Conservation (phyloP, 2,329 filamentous ascomycete genomes). For the Verticillium dahliae region DNA sequence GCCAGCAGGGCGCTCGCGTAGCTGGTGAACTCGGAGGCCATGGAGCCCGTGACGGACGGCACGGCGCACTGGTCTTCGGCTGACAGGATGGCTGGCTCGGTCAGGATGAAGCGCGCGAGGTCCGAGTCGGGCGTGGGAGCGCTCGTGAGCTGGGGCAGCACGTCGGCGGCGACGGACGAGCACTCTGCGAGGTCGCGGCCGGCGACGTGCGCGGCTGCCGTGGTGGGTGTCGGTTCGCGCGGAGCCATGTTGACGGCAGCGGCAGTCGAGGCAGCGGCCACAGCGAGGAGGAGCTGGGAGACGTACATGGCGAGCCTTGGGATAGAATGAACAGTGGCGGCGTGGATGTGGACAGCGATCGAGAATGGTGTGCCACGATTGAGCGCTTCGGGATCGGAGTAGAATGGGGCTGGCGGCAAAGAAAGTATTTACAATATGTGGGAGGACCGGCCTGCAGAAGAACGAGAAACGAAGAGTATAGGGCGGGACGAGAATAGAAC, state of each 20-base stretch:
- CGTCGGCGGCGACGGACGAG: slow-evolving; percentile 10
- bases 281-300: not conserved
- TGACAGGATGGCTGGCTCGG: slow-evolving; percentile 12
- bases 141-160: slow-evolving; percentile 14
- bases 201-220: slow-evolving; percentile 1
- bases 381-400: too few species aligned
- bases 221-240: not conserved
- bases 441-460: not conserved
- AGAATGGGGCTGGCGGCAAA: not conserved
- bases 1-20: slow-evolving; percentile 14
- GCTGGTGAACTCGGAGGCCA: slow-evolving; percentile 18
- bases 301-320: not conserved
- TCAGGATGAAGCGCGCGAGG: slow-evolving; percentile 16
- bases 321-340: too few species aligned
- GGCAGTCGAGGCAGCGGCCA: not conserved
- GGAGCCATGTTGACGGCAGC: not conserved
- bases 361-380: too few species aligned
- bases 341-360: too few species aligned
- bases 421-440: not conserved
- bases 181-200: slow-evolving; percentile 8
- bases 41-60: slow-evolving; percentile 18
- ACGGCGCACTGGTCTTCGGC: slow-evolving; percentile 14
- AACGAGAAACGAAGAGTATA: not conserved
- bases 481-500: not conserved
- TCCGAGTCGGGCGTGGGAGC: slow-evolving; percentile 13